Conservation (phyloP, 768 basidiomycete species). For the Phallus indusiatus region DNA sequence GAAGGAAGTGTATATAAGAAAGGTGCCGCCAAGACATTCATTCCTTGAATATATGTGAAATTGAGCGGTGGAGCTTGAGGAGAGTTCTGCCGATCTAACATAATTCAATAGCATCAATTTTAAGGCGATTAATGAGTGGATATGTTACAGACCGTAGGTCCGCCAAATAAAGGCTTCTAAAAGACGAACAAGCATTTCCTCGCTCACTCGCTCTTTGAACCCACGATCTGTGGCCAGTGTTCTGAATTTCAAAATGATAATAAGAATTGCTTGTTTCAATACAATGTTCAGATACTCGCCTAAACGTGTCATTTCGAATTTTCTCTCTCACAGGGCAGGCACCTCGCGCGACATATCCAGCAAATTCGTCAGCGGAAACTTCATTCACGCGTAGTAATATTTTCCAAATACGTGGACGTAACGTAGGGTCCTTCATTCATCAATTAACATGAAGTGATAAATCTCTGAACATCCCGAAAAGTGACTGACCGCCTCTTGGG, state of each 20-base stretch:
- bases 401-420: slow-evolving; percentile 93
- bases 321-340: slow-evolving; percentile 86
- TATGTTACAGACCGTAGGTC: slow-evolving; percentile 53
- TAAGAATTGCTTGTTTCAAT: background rate
- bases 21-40: slow-evolving; percentile 97
- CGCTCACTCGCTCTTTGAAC: slow-evolving; percentile 95
- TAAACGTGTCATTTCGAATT: slow-evolving; percentile 94
- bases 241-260: slow-evolving; percentile 26
- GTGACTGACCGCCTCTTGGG: slow-evolving; percentile 56
- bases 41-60: slow-evolving; percentile 97
- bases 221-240: slow-evolving; percentile 93
- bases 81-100: slow-evolving; percentile 57
- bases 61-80: slow-evolving; percentile 51
- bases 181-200: slow-evolving; percentile 94
- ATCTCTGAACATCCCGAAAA: background rate
- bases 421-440: slow-evolving; percentile 54
- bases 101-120: background rate
- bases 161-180: slow-evolving; percentile 98
- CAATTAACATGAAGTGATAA: background rate
- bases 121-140: background rate
- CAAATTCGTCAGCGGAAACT: slow-evolving; percentile 63
- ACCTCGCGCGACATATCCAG: slow-evolving; percentile 71
- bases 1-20: slow-evolving; percentile 97
- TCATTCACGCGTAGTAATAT: slow-evolving; percentile 78
- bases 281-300: slow-evolving; percentile 34